These are phyloP conservation scores for Fraxinus excelsior DNA, from an alignment of 257 asterid species.

Conservation along the genomic window DNA sequence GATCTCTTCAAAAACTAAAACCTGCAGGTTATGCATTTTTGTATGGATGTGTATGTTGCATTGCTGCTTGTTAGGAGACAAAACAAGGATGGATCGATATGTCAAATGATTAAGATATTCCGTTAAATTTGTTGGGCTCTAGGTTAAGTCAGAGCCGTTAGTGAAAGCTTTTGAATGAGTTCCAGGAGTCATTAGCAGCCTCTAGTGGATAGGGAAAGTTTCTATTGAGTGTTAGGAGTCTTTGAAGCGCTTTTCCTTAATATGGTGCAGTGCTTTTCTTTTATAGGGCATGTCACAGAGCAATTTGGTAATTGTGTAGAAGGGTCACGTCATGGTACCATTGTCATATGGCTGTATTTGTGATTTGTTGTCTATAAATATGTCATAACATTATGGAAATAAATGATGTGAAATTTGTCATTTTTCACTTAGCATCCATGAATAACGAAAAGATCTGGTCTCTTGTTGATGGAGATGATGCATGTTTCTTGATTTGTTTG, in stretches of 20 bases:
- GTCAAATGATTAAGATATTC: slow-evolving; percentile 5
- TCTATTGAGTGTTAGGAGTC: background rate
- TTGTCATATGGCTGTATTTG: background rate
- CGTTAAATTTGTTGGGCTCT: slow-evolving; percentile 1
- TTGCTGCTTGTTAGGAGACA: background rate
- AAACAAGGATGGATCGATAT: slow-evolving; percentile 1
- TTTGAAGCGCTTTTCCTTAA: background rate
- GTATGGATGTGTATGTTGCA: background rate
- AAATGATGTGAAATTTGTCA: background rate
- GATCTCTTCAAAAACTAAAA: background rate
- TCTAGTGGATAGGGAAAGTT: background rate
- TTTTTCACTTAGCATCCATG: background rate
- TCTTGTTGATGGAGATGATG: slow-evolving; percentile 9
- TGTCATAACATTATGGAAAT: background rate
- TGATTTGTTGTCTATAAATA: background rate
- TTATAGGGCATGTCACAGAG: background rate
- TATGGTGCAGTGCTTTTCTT: background rate
- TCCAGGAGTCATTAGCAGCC: slow-evolving; percentile 11
- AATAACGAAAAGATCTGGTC: background rate
- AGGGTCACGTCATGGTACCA: background rate
- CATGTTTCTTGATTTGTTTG: slow-evolving; percentile 16
- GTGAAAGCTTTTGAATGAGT: slow-evolving; percentile 6
- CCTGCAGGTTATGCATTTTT: background rate
- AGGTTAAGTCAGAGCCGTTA: slow-evolving; percentile 9
- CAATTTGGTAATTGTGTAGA: background rate